Base-by-base conservation (phyloP, 73 alveolate genomes). In the Paramecium caudatum region DNA sequence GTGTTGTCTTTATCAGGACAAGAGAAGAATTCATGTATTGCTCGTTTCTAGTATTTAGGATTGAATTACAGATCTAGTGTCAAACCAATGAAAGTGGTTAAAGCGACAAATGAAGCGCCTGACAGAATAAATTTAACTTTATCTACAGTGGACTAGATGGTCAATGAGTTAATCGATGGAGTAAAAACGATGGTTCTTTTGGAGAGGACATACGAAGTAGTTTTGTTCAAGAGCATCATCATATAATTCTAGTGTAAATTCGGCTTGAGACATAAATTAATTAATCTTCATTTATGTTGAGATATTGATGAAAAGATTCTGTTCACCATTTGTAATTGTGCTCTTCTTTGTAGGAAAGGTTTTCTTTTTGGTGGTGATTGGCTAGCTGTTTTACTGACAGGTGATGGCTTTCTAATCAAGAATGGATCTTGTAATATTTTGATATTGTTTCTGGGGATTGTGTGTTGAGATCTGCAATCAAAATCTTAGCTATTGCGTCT, bases 41-140 rank as follows among this genome's bases (percentile, higher is more conserved):
- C 30, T 65, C 83, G 33, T 33, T 12, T 34, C 15, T 10, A 1
- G 34, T 65, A 32, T 25, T 33, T 10, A 13, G 30, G 30, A 33
- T 32, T 2, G 15, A 12, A n/a, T 8, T 65, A 65, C 83, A 0
- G 19, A 32, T 25, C 33, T 27, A 12, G 82, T 63, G 33, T 63
- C 33, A 63, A 63, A 63, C 82, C 82, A 63, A 63, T 63, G 82
- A 63, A 63, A 63, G 15, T 63, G 36, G 48, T 63, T 65, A 36
- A 65, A 65, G 27, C 83, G 27, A 16, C 83, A 65, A 32, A 65
- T 36, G 32, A 25, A 65, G 13, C 34, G 16, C 49, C 34, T 65
- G 9, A 65, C 83, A 17, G 19, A 10, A n/a, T 65, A 33, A 65
- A 32, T 65, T 1, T 16, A 10, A 32, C 7, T 55, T 23, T 55